A percentile compares a stretch with the other conserved stretches of the same genome.
Conservation (phyloP, 2,329 filamentous ascomycete genomes). For the Aspergillus thermomutatus region DNA sequence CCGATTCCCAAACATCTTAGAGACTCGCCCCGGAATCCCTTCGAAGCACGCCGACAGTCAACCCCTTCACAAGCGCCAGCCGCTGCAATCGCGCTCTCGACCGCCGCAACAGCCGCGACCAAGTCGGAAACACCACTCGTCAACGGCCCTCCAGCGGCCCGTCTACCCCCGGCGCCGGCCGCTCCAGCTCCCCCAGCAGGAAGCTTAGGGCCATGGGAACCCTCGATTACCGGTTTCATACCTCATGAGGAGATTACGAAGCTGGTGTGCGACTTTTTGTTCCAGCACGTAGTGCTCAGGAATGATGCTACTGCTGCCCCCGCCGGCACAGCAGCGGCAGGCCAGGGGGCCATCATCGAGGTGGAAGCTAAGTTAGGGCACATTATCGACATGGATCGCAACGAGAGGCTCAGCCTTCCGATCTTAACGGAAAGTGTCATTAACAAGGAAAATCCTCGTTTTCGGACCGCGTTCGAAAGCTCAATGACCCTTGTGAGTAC, state of each 20-base stretch:
- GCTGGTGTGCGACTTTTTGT: conserved; percentile 77
- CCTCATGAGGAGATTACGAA: conserved; percentile 74
- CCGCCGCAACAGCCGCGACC: conserved; percentile 13
- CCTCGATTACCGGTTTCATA: conserved; percentile 64
- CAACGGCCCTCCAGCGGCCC: conserved; percentile 26
- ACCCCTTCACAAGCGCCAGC: conserved; percentile 13
- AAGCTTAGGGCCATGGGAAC: conserved; percentile 45
- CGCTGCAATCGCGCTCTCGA: conserved; percentile 14
- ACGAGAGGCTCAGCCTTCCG: conserved; percentile 64
- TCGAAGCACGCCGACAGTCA: conserved; percentile 20
- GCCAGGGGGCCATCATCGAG: conserved; percentile 72
- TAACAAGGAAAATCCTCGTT: conserved; percentile 49
- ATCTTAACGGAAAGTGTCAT: conserved; percentile 70
- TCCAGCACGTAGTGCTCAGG: conserved; percentile 64
- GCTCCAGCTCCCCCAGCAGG: conserved; percentile 11
- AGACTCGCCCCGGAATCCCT: conserved; percentile 18
- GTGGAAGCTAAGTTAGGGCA: conserved; percentile 92
- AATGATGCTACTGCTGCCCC: conserved; percentile 58
- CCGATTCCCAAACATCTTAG: conserved; percentile 33
- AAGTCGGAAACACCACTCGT: conserved; percentile 22
- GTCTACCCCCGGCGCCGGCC: conserved; percentile 16
- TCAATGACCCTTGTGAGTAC: conserved; percentile 79
- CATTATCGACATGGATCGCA: conserved; percentile 69
- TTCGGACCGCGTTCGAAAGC: conserved; percentile 70
- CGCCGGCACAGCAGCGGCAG: conserved; percentile 54